Base-by-base conservation (phyloP, 495 filamentous ascomycete species). In the Penicillium crystallinum region DNA sequence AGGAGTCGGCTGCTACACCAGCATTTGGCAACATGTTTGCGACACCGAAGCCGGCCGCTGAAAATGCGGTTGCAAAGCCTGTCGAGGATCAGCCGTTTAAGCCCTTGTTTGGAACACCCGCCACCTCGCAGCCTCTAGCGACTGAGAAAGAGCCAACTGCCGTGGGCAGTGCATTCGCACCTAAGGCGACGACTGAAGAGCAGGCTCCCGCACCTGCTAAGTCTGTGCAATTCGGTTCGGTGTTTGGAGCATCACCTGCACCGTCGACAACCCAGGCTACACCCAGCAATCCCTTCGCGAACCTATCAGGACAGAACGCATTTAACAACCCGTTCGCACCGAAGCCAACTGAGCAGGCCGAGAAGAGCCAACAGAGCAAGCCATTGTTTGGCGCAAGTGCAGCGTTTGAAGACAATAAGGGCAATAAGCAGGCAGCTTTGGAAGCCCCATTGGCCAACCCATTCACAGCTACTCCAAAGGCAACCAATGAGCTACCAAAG, bases 11-110 rank as follows among this genome's bases (percentile, higher is more conserved):
- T 2, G 30, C 37, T 8, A 11, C 37, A 3, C 29, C 47, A 8
- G 38, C 57, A 12, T 45, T 52, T 30, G 38, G 48, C 22, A 56
- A 47, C 11, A 33, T 57, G 23, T 60, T 60, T 25, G 34, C 23
- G 7, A 27, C 57, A 6, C 52, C 56, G 10, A 58, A 51, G 21
- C 48, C 48, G 12, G 48, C 30, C 9, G 18, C 23, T 12, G 56
- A 51, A 7, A 19, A 27, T 18, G 18, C 15, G 15, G 30, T 44
- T 30, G 37, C 12, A 15, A 58, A 51, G 46, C 52, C 46, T 46
- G 25, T 21, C 6, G 55, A 46, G 4, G 2, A 15, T 14, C 27
- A 45, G 22, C 46, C 40, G 14, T 51, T 43, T 29, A 54, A 49
- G 21, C 1, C 31, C 21, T 31, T 54, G 39, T 58, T 55, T 29